Conservation (phyloP, 1,284 basidiomycete genomes). For the Apiotrichum montevideense region DNA sequence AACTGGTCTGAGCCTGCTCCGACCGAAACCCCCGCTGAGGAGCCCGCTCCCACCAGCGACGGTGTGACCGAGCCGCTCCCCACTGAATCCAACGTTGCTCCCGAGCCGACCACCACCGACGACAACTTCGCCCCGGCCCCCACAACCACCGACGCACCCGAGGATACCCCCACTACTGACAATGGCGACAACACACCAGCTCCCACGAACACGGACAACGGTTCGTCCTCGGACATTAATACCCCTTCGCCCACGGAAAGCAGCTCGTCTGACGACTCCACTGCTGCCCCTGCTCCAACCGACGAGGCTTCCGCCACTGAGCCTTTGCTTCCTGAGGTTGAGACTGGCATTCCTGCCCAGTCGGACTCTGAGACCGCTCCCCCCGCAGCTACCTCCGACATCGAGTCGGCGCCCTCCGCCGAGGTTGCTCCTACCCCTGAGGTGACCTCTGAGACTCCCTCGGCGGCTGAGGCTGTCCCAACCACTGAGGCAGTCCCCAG, state of each 20-base stretch:
- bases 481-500: not conserved
- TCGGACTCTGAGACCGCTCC: not conserved
- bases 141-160: not conserved
- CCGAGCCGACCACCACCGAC: not conserved
- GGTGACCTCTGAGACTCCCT: not conserved
- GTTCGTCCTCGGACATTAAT: conserved; percentile 2
- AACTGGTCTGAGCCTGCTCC: not conserved
- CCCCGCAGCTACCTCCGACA: not conserved
- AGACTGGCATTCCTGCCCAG: not conserved
- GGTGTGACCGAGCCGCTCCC: not conserved
- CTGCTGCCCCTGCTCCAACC: not conserved
- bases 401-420: not conserved
- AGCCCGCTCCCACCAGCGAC: not conserved
- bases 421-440: not conserved
- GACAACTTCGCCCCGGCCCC: not conserved
- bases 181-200: not conserved
- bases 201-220: not conserved
- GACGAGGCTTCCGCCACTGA: not conserved
- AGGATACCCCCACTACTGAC: not conserved
- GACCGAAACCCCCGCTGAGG: not conserved
- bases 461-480: not conserved
- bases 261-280: not conserved
- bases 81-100: not conserved
- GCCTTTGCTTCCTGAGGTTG: not conserved
- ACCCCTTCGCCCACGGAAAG: not conserved